Base-by-base conservation (phyloP, 495 filamentous ascomycete genomes). In the Podospora pseudopauciseta region DNA sequence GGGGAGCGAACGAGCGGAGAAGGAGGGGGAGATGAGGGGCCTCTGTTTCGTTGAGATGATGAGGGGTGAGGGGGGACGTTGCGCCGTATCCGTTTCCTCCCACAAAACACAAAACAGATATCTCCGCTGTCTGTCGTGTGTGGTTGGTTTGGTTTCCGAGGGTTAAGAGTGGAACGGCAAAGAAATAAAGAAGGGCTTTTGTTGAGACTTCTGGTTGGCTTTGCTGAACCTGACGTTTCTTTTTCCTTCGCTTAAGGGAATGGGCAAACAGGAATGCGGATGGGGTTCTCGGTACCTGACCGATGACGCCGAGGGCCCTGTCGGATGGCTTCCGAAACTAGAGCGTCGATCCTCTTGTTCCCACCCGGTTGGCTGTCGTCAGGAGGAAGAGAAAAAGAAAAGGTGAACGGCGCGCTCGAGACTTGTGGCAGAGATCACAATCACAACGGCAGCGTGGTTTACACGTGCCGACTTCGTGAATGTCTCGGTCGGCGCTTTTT, bases 271-370 rank as follows among this genome's bases (percentile, higher is more conserved):
- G 3, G 18, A 26, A 26, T 58, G n/a, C 19, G n/a, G 55, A 58
- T 19, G 55, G 55, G 55, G 20, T 13, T 64, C 44, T 64, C 34
- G 62, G 34, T 64, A 54, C 62, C 32, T 23, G 27, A 26, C 19
- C 55, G 23, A 58, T 58, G 23, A 58, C n/a, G 55, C 23, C 55
- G 19, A 26, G 55, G 55, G 57, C 27, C 67, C 67, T 65, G 67
- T 69, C 67, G 67, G 67, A 62, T 65, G 63, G 7, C 67, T 69
- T 69, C 67, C 67, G 67, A 69, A 65, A 55, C 44, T 19, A 60
- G 18, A 15, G 49, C 44, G 63, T 30, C 67, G 30, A 58, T 60
- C 54, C 62, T 61, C 55, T 39, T 57, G 57, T 34, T 59, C 23
- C 20, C 44, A 16, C 57, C 23, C 4, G 55, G 55, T 58, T 58